Percentiles rank a stretch among this genome's conserved stretches.
Conservation (phyloP, 176 grass and related monocot species). For the Oryza longistaminata region DNA sequence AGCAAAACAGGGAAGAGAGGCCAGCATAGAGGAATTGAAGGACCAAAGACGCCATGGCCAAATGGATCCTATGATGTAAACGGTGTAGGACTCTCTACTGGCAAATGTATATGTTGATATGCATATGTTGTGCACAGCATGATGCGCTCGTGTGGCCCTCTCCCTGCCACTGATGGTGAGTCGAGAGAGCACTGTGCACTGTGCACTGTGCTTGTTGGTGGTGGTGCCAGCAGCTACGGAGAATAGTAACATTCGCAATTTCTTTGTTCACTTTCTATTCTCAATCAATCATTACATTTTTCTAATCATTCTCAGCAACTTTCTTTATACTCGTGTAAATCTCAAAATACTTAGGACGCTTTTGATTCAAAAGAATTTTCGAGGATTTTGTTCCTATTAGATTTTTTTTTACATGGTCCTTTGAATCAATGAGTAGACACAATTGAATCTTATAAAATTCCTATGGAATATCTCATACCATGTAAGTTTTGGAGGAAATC, state of each 20-base stretch:
- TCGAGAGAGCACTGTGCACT: neutral
- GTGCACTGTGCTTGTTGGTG: neutral
- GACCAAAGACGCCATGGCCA: constrained; percentile 9
- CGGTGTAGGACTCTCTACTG: neutral
- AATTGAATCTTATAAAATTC: too few relatives aligned
- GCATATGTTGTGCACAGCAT: neutral
- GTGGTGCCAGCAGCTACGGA: neutral
- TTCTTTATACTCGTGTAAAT: too few relatives aligned
- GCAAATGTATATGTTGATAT: neutral
- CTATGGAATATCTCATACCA: too few relatives aligned
- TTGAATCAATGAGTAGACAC: too few relatives aligned
- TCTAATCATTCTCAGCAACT: too few relatives aligned
- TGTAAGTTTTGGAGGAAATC: too few relatives aligned
- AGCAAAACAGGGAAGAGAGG: neutral
- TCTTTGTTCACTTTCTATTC: too few relatives aligned
- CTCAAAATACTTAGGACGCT: too few relatives aligned
- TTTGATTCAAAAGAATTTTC: too few relatives aligned
- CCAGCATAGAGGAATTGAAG: neutral
- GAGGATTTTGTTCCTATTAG: too few relatives aligned
- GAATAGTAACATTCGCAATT: neutral
- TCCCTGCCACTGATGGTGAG: neutral
- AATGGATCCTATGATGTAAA: constrained; percentile 15
- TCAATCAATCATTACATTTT: too few relatives aligned
- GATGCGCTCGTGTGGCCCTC: neutral
- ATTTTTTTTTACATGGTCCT: too few relatives aligned